Percentiles rank a stretch among this genome's conserved stretches.
phyloP scores from a whole-genome alignment of 2,329 filamentous ascomycete genomes.

The Aspergillus fumigatiaffinis region DNA sequence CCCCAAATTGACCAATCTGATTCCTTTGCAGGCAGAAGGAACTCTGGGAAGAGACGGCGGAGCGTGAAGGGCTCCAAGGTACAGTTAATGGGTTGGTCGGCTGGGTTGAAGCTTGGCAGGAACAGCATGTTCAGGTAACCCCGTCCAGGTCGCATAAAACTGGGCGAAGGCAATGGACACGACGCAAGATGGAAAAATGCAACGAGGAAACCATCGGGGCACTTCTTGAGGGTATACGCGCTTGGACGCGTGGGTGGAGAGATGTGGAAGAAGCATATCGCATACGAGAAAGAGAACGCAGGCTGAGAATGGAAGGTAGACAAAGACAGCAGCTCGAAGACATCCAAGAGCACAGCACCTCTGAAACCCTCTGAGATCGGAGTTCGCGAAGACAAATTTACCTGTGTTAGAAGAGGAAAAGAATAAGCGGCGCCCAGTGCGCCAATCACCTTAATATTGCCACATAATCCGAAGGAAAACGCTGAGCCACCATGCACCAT shows the following conservation, averaged over 20 bases:
- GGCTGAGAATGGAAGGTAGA: conserved; percentile 43
- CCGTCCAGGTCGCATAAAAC: conserved; percentile 10
- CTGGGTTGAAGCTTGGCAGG: conserved; percentile 28
- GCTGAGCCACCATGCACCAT: not conserved
- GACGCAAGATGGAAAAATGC: conserved; percentile 11
- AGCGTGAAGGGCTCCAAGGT: conserved; percentile 33
- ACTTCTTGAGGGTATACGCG: conserved; percentile 37
- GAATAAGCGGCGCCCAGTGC: not conserved
- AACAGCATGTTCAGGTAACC: conserved; percentile 16
- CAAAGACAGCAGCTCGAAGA: not conserved
- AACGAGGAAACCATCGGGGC: conserved; percentile 24
- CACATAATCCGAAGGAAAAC: not conserved
- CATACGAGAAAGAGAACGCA: conserved; percentile 56
- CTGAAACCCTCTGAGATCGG: not conserved
- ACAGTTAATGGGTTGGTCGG: conserved; percentile 33
- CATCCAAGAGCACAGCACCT: not conserved
- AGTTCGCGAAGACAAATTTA: not conserved
- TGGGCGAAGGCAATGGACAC: conserved; percentile 15
- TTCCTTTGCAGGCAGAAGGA: conserved; percentile 22
- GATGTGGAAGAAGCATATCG: conserved; percentile 40
- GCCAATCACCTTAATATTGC: not conserved
- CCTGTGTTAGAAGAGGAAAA: not conserved
- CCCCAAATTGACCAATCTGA: not conserved
- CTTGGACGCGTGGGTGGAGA: conserved; percentile 43
- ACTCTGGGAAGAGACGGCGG: conserved; percentile 30